Conservation (phyloP, 306 rosid species). For the Trichosanthes cucumerina region DNA sequence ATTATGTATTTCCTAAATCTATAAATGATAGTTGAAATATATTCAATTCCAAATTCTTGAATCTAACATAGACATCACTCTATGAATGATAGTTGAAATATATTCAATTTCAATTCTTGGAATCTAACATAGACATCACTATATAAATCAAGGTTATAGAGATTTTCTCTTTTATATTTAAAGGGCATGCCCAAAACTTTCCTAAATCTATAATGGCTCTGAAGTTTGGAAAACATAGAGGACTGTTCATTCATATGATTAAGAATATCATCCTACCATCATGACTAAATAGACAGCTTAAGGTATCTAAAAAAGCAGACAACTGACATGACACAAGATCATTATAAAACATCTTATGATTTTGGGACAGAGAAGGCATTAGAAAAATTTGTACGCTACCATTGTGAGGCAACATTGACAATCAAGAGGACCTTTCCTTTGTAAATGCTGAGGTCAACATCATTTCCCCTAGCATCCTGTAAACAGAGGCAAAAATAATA, state of each 20-base stretch:
- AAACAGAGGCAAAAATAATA: neutral
- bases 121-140: neutral
- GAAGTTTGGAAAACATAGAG: neutral
- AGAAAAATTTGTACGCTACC: slow-evolving; percentile 32
- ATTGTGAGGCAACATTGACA: slow-evolving; percentile 96
- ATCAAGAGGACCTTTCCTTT: slow-evolving; percentile 80
- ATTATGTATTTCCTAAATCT: neutral
- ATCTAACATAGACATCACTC: neutral
- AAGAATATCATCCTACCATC: neutral
- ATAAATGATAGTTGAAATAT: neutral
- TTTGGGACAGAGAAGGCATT: neutral
- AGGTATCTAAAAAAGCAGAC: neutral
- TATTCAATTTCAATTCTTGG: neutral
- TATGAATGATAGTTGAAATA: neutral
- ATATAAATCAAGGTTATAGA: neutral
- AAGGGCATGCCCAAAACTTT: neutral
- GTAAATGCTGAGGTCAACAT: slow-evolving; percentile 72
- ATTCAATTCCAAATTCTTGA: neutral
- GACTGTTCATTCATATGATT: neutral
- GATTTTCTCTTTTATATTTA: neutral
- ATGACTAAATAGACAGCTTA: neutral
- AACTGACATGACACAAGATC: neutral
- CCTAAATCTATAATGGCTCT: neutral
- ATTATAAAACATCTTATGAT: neutral
- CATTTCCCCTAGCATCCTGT: slow-evolving; percentile 85